These are phyloP conservation scores for Gentiana macrophylla DNA, from an alignment of 257 asterid genomes.

Conservation along the genomic window DNA sequence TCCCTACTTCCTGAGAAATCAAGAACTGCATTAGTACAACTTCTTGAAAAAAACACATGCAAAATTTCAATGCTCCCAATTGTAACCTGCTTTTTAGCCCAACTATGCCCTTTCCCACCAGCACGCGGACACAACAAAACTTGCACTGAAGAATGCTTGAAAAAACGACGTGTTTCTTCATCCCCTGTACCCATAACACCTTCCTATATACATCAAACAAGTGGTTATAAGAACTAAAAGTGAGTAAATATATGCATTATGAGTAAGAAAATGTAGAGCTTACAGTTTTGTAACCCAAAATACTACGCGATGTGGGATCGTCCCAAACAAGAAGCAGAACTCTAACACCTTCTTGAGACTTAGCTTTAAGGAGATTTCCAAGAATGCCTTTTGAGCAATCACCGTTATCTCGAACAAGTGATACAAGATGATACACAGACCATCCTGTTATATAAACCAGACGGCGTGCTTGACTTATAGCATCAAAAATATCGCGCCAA, in stretches of 20 bases:
- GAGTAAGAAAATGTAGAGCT: constrained; percentile 2
- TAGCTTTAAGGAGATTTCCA: constrained; percentile 74
- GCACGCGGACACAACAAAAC: constrained; percentile 72
- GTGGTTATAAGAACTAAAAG: too few species aligned
- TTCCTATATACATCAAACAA: constrained; percentile 31
- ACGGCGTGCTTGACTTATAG: constrained; percentile 60
- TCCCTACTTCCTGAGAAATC: constrained; percentile 60
- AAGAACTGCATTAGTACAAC: too few species aligned
- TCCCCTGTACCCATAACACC: constrained; percentile 79
- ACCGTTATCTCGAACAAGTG: constrained; percentile 62
- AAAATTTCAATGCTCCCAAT: too few species aligned
- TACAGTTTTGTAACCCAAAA: constrained; percentile 83
- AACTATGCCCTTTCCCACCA: constrained; percentile 75
- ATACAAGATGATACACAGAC: constrained; percentile 76
- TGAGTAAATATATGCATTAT: too few species aligned
- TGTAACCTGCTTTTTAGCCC: constrained; percentile 51
- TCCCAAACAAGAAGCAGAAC: constrained; percentile 93
- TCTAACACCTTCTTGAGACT: constrained; percentile 94
- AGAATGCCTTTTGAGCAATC: constrained; percentile 25
- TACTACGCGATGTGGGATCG: constrained; percentile 83
- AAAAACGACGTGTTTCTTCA: constrained; percentile 83
- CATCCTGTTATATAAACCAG: constrained; percentile 81
- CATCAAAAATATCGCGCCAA: constrained; percentile 69
- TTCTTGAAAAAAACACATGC: too few species aligned
- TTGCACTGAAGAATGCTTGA: constrained; percentile 86